phyloP scores from a whole-genome alignment of 2,329 filamentous ascomycete species.

The Ophiocordyceps australis region DNA sequence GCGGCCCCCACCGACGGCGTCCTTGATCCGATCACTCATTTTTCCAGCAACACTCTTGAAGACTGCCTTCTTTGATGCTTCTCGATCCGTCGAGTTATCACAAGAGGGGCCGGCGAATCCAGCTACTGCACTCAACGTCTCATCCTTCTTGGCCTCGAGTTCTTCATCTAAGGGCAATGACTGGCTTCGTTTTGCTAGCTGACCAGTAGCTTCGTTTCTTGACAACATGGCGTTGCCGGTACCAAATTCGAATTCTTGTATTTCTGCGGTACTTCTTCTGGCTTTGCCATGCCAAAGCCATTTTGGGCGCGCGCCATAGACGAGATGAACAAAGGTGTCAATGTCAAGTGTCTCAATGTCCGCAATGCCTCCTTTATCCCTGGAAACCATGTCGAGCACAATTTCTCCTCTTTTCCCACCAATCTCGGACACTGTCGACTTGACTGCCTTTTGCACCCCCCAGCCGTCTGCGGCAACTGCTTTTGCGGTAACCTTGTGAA shows the following conservation, averaged over 20 bases:
- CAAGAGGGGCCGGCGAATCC: too few relatives aligned
- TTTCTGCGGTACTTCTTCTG: constrained; percentile 38
- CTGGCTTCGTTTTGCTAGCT: constrained; percentile 29
- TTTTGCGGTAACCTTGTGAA: constrained; percentile 77
- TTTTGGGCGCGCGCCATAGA: constrained; percentile 68
- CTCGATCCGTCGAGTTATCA: too few relatives aligned
- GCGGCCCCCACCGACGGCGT: constrained; percentile 51
- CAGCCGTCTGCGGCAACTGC: constrained; percentile 78
- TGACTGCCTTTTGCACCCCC: constrained; percentile 85
- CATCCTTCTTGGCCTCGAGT: constrained; percentile 21
- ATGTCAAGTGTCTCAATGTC: constrained; percentile 88
- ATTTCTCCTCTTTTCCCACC: constrained; percentile 89
- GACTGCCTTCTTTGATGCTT: constrained; percentile 43
- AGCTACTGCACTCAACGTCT: too few relatives aligned
- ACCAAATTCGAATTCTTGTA: too few relatives aligned
- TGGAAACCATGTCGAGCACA: constrained; percentile 84
- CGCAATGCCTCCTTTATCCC: constrained; percentile 75
- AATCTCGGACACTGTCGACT: constrained; percentile 85
- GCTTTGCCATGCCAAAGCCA: constrained; percentile 93
- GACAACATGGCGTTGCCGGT: too few relatives aligned
- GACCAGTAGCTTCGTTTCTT: constrained; percentile 25
- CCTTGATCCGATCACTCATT: constrained; percentile 70
- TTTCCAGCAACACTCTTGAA: constrained; percentile 68
- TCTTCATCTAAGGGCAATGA: constrained; percentile 34
- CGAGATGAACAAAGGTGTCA: constrained; percentile 61